Evolutionary conservation across 768 basidiomycete genomes (phyloP).

Genomic region (Russula dissimulans): DNA sequence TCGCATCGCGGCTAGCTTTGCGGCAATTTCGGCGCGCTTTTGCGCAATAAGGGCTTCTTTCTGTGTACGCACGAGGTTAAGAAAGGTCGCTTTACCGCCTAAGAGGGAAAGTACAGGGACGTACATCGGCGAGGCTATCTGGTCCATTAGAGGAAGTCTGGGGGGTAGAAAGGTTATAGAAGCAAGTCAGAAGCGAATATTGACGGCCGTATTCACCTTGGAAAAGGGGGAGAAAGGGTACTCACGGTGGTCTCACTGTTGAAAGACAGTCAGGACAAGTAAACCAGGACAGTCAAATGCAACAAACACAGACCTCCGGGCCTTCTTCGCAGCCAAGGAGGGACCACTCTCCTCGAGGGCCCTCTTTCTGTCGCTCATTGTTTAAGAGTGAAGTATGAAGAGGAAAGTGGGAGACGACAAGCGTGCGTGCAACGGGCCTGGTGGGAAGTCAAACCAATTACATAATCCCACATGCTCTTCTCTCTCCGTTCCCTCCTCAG

Average conservation of each 20-base stretch:
- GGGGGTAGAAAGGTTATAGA: slow-evolving; percentile 57
- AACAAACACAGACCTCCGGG: slow-evolving; percentile 46
- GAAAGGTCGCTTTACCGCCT: background rate
- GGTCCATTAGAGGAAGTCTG: slow-evolving; percentile 47
- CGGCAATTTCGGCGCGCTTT: slow-evolving; percentile 76
- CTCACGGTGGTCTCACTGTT: slow-evolving; percentile 61
- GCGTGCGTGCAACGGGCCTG: too few relatives aligned
- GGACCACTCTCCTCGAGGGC: slow-evolving; percentile 9
- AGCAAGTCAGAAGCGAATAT: slow-evolving; percentile 44
- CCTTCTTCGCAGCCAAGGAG: slow-evolving; percentile 14
- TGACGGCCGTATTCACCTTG: slow-evolving; percentile 66
- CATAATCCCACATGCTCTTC: slow-evolving; percentile 26
- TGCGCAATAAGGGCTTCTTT: slow-evolving; percentile 67
- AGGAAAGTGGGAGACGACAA: background rate
- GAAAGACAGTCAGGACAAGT: slow-evolving; percentile 21
- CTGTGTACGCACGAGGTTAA: background rate
- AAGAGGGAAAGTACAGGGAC: slow-evolving; percentile 1
- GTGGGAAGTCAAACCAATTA: background rate
- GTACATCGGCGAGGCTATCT: background rate
- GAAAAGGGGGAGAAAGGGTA: slow-evolving; percentile 29
- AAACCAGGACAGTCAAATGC: background rate
- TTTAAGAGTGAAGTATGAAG: background rate
- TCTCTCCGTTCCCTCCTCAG: slow-evolving; percentile 20
- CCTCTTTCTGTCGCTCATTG: slow-evolving; percentile 19
- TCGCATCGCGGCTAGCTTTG: slow-evolving; percentile 60